phyloP scores from a whole-genome alignment of 2,329 filamentous ascomycete species.

The Ophiostoma populinum region DNA sequence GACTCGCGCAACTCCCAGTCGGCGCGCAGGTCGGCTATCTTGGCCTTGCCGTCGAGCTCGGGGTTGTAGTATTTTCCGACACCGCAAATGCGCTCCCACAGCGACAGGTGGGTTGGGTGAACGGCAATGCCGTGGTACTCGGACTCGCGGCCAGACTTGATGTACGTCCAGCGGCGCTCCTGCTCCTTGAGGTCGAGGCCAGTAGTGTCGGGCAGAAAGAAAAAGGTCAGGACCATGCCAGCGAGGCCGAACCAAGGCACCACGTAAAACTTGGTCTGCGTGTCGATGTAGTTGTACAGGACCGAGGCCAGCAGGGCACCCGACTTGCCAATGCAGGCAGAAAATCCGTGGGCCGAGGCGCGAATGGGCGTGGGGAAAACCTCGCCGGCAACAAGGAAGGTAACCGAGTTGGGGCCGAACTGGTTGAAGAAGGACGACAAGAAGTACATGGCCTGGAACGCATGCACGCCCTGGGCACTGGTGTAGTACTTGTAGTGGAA shows the following conservation, averaged over 20 bases:
- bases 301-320: slow-evolving; percentile 77
- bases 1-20: slow-evolving; percentile 41
- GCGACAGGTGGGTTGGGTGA: slow-evolving; percentile 70
- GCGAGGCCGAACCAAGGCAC: slow-evolving; percentile 90
- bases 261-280: slow-evolving; percentile 71
- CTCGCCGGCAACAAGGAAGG: slow-evolving; percentile 89
- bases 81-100: slow-evolving; percentile 72
- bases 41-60: slow-evolving; percentile 63
- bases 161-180: slow-evolving; percentile 81
- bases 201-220: slow-evolving; percentile 93
- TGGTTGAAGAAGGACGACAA: slow-evolving; percentile 98
- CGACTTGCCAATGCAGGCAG: slow-evolving; percentile 77
- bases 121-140: slow-evolving; percentile 92
- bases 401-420: slow-evolving; percentile 90
- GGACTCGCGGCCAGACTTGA: slow-evolving; percentile 55
- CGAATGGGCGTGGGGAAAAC: slow-evolving; percentile 92
- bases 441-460: slow-evolving; percentile 99
- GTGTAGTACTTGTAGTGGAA: slow-evolving; percentile 82
- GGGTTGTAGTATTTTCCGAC: slow-evolving; percentile 71
- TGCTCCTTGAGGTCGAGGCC: slow-evolving; percentile 94
- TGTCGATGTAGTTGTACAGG: slow-evolving; percentile 87
- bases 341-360: slow-evolving; percentile 85
- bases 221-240: slow-evolving; percentile 63
- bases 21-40: slow-evolving; percentile 63
- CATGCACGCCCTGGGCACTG: slow-evolving; percentile 49